Evolutionary conservation across 2,329 filamentous ascomycete species (phyloP).

Genomic region (Xylaria sp.): DNA sequence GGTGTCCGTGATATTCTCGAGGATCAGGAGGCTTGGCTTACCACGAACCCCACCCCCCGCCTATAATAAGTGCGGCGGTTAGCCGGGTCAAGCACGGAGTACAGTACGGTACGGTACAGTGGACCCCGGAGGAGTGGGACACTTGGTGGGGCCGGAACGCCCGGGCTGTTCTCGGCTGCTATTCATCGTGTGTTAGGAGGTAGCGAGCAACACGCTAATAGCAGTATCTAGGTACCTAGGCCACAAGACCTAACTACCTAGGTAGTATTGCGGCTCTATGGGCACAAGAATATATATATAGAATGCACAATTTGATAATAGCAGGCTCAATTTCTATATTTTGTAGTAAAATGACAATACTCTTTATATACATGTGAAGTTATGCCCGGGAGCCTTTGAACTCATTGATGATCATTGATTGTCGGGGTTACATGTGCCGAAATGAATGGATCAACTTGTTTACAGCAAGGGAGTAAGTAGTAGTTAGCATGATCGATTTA

Average conservation of each 20-base stretch:
- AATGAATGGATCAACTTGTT: too few species aligned
- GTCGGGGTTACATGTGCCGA: too few species aligned
- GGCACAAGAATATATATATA: too few species aligned
- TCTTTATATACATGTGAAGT: neutral
- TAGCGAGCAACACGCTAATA: neutral
- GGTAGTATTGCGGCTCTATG: too few species aligned
- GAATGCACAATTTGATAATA: too few species aligned
- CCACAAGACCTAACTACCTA: too few species aligned
- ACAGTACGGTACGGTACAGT: too few species aligned
- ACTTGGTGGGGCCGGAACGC: neutral
- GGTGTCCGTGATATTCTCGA: slow-evolving; percentile 37
- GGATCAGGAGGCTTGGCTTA: slow-evolving; percentile 40
- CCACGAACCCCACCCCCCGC: slow-evolving; percentile 42
- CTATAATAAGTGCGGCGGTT: slow-evolving; percentile 18
- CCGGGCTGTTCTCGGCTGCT: neutral
- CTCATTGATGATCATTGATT: too few species aligned
- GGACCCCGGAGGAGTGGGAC: neutral
- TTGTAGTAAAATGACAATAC: neutral
- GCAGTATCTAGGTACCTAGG: neutral
- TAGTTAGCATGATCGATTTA: too few species aligned
- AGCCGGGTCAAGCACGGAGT: neutral
- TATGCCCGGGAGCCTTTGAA: neutral
- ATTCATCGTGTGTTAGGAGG: neutral
- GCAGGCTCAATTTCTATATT: neutral
- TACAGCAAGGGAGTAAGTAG: too few species aligned